These are phyloP conservation scores for Plasmodium berghei DNA, from an alignment of 169 alveolate genomes.

Conservation along the genomic window DNA sequence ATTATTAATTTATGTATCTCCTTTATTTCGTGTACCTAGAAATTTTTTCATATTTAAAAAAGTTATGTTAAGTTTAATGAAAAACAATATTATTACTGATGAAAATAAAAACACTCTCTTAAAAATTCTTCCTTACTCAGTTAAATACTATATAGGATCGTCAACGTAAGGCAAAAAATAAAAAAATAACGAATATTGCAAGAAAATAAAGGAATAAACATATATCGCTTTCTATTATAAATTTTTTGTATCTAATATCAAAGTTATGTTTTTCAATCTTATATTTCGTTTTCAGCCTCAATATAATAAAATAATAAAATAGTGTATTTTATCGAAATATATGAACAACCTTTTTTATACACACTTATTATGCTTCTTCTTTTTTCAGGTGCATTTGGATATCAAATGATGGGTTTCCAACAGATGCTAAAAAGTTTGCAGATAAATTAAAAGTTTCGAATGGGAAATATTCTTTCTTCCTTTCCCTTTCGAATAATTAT, in stretches of 20 bases:
- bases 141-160: slow-evolving; percentile 23
- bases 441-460: slow-evolving; percentile 38
- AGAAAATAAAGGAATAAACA: not conserved
- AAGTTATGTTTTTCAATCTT: no score
- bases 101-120: slow-evolving; percentile 13
- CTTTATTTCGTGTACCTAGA: slow-evolving; percentile 84
- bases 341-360: no score
- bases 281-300: no score
- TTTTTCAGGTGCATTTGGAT: slow-evolving; percentile 51
- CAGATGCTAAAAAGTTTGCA: slow-evolving; percentile 56
- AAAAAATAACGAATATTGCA: not conserved
- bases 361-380: no score
- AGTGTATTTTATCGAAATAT: not conserved
- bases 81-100: slow-evolving; percentile 12
- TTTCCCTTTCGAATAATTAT: slow-evolving; percentile 35
- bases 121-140: slow-evolving; percentile 17
- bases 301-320: no score
- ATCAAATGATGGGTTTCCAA: slow-evolving; percentile 63
- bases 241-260: no score
- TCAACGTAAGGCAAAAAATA: slow-evolving; percentile 25
- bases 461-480: slow-evolving; percentile 31
- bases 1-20: slow-evolving; percentile 76
- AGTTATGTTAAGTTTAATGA: slow-evolving; percentile 75
- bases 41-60: slow-evolving; percentile 84
- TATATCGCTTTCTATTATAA: not conserved